Evolutionary conservation across 2,329 filamentous ascomycete genomes (phyloP), one percentile per base, ranked within the genome.

Genomic region (Dactylellina leptospora): DNA sequence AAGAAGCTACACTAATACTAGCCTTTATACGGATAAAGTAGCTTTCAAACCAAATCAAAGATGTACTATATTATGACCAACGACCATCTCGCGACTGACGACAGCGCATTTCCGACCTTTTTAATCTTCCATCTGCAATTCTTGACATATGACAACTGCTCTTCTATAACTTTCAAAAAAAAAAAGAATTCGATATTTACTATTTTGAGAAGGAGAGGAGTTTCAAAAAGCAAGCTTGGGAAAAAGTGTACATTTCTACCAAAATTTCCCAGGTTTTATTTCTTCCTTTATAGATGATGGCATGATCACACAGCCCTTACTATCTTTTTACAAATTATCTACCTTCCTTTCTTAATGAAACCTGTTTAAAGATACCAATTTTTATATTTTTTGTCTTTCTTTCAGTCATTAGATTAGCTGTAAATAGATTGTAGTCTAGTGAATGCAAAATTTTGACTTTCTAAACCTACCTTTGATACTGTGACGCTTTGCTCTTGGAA

Each of bases 1-100:
- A 0, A 90, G 90, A 78, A 93, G 92, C 50, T 50, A 18, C 13
- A 82, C 82, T 11, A 90, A 90, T 74, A 82, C 80, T 38, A 38
- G 10, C 33, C 33, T 10, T 38, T 38, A 38, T 38, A 38, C 3
- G 33, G 16, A 38, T 11, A n/a, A 11, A 38, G 10, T 10, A n/a
- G 33, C 9, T 13, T 11, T 44, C 11, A 8, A 18, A 16, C 3
- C 9, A 44, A 42, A 44, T 8, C 16, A 18, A 16, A 48, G 44
- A 23, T 48, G 44, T 48, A 48, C 13, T 48, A 48, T 48, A 48
- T 48, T 25, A 48, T 27, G 44, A 48, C 20, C 20, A n/a, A 48
- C 20, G 44, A 48, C 18, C 16, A 48, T 25, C 16, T 48, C 10
- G 2, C 9, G 18, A 4, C 9, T 6, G 20, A 48, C 33, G 11